Evolutionary conservation across 2,329 filamentous ascomycete genomes (phyloP).

Genomic region (Ophiostoma piceae): DNA sequence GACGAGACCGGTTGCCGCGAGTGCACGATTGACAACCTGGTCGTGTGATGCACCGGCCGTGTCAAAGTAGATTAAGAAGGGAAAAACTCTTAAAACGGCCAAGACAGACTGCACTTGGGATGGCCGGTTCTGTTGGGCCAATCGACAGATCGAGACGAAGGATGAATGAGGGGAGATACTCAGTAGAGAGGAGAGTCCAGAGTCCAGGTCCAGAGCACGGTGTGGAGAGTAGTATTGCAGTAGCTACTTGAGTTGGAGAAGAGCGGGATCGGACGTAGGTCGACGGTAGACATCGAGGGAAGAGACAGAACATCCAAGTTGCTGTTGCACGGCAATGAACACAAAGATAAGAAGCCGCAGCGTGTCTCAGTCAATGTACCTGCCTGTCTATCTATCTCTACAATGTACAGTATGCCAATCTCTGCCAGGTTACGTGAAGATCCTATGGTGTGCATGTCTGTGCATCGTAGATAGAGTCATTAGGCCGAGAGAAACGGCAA

Average conservation of each 20-base stretch:
- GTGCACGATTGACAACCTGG: background rate
- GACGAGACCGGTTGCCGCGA: background rate
- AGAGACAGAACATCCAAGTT: too few species aligned
- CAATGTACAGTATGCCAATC: background rate
- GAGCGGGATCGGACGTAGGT: background rate
- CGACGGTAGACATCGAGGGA: background rate
- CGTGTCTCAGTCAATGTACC: background rate
- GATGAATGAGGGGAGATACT: background rate
- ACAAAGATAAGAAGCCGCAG: conserved; percentile 13
- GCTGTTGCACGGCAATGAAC: conserved; percentile 4
- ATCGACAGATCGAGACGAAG: background rate
- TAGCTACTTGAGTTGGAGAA: background rate
- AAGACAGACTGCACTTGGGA: conserved; percentile 5
- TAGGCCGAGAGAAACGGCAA: too few species aligned
- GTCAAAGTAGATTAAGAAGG: background rate
- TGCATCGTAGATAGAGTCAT: too few species aligned
- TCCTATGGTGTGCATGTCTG: background rate
- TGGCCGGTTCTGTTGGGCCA: background rate
- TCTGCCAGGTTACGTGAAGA: background rate
- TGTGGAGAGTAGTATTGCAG: conserved; percentile 1
- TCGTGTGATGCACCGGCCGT: background rate
- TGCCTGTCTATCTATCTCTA: background rate
- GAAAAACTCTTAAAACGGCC: background rate
- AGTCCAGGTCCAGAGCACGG: background rate
- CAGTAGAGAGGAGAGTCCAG: background rate